phyloP scores from a whole-genome alignment of 768 basidiomycete species.

The Mrakia gelida region DNA sequence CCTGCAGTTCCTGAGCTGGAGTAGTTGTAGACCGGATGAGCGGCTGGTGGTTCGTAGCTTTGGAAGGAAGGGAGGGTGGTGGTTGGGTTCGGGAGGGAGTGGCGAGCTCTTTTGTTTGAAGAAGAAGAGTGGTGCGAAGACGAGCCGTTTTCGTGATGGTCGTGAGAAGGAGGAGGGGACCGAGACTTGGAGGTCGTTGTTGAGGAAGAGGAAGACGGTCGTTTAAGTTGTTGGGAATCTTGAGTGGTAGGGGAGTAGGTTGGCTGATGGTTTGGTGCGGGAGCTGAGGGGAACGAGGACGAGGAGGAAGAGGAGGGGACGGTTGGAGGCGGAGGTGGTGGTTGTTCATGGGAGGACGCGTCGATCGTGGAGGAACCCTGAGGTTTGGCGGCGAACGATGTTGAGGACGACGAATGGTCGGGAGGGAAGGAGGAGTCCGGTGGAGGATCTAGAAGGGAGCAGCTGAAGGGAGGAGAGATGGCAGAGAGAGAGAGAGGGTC shows the following conservation, averaged over 20 bases:
- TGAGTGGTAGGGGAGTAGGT: background rate
- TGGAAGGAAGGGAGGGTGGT: background rate
- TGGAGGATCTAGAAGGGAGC: conserved; percentile 9
- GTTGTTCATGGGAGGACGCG: background rate
- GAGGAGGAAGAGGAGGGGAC: background rate
- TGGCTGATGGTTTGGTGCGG: background rate
- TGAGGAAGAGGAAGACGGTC: background rate
- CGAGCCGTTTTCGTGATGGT: background rate
- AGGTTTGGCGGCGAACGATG: background rate
- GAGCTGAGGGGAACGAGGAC: background rate
- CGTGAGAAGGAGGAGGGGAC: background rate
- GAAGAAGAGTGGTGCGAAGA: background rate
- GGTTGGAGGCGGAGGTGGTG: background rate
- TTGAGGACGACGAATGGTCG: background rate
- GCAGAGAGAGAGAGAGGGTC: background rate
- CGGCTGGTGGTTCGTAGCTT: background rate
- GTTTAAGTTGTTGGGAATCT: background rate
- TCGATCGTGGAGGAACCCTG: background rate
- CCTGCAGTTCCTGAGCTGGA: too few species aligned
- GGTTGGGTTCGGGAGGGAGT: conserved; percentile 9
- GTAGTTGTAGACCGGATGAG: background rate
- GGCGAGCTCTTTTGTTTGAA: background rate
- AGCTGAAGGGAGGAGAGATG: background rate
- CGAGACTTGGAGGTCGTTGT: background rate
- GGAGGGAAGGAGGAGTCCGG: background rate